phyloP scores from a whole-genome alignment of 169 alveolate species.

The Perkinsus marinus region DNA sequence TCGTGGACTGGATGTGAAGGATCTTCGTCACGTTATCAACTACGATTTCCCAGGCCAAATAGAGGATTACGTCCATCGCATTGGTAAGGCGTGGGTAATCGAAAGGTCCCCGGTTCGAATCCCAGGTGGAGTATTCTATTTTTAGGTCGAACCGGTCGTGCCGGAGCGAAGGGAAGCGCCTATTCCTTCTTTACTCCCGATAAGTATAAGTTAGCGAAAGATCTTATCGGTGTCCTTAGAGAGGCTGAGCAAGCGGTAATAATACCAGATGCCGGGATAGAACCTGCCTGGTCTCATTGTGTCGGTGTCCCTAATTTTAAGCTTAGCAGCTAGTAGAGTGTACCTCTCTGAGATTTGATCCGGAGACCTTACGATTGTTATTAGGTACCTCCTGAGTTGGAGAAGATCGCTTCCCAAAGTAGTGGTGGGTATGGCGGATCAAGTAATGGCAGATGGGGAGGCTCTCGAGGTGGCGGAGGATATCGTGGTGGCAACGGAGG shows the following conservation, averaged over 20 bases:
- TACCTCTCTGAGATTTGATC: too few relatives aligned
- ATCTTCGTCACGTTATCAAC: slow-evolving; percentile 85
- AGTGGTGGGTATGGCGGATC: slow-evolving; percentile 12
- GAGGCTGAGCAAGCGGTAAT: slow-evolving; percentile 74
- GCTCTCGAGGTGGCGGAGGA: slow-evolving; percentile 17
- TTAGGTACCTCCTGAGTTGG: slow-evolving; percentile 1
- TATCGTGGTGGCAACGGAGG: slow-evolving; percentile 14
- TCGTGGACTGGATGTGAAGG: slow-evolving; percentile 96
- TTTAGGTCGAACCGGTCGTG: slow-evolving; percentile 67
- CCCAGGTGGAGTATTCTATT: not conserved
- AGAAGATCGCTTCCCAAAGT: not conserved
- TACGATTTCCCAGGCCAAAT: slow-evolving; percentile 94
- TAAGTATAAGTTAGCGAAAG: slow-evolving; percentile 75
- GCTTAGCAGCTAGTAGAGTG: not conserved
- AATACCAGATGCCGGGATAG: not conserved
- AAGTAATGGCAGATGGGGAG: slow-evolving; percentile 19
- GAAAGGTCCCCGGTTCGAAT: slow-evolving; percentile 52
- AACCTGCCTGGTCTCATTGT: not conserved
- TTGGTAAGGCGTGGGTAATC: slow-evolving; percentile 69
- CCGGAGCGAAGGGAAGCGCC: slow-evolving; percentile 71
- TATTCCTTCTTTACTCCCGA: slow-evolving; percentile 80
- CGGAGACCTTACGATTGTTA: not conserved
- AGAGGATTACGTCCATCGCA: slow-evolving; percentile 95
- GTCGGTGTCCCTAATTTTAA: not conserved
- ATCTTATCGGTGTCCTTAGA: slow-evolving; percentile 73